Percentiles rank a stretch among this genome's conserved stretches.
These are phyloP conservation scores for Calonectria ilicicola DNA, from an alignment of 2,329 filamentous ascomycete genomes.

Conservation along the genomic window DNA sequence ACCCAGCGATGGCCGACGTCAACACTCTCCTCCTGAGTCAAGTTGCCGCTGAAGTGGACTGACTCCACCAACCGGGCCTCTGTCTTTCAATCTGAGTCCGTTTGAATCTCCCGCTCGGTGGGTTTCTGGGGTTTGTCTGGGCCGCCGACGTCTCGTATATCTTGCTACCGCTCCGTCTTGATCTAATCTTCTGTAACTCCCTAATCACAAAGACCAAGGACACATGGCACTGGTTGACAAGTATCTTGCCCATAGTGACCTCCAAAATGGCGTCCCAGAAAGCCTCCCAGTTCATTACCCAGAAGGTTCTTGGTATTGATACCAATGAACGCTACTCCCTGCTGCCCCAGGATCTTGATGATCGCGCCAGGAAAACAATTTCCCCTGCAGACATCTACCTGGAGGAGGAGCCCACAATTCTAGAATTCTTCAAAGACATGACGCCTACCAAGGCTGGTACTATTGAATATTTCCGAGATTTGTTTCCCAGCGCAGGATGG, in stretches of 20 bases:
- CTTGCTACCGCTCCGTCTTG: constrained; percentile 15
- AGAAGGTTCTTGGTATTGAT: constrained; percentile 48
- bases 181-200: not conserved
- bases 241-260: not conserved
- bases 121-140: constrained; percentile 6
- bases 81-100: constrained; percentile 7
- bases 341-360: constrained; percentile 41
- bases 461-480: constrained; percentile 59
- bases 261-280: constrained; percentile 28
- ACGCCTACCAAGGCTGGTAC: constrained; percentile 62
- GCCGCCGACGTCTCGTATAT: constrained; percentile 31
- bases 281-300: constrained; percentile 38
- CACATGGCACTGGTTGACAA: not conserved
- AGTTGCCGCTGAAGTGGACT: constrained; percentile 9
- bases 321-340: constrained; percentile 42
- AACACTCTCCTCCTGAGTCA: constrained; percentile 5
- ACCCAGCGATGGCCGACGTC: constrained; percentile 17
- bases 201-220: not conserved
- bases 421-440: constrained; percentile 70
- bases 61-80: constrained; percentile 19
- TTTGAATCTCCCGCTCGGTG: constrained; percentile 20
- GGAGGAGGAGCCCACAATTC: constrained; percentile 75
- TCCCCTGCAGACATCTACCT: constrained; percentile 53
- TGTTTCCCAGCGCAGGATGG: constrained; percentile 78
- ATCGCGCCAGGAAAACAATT: constrained; percentile 40